Evolutionary conservation across 768 basidiomycete genomes (phyloP).

Genomic region (Boletus fagicola): DNA sequence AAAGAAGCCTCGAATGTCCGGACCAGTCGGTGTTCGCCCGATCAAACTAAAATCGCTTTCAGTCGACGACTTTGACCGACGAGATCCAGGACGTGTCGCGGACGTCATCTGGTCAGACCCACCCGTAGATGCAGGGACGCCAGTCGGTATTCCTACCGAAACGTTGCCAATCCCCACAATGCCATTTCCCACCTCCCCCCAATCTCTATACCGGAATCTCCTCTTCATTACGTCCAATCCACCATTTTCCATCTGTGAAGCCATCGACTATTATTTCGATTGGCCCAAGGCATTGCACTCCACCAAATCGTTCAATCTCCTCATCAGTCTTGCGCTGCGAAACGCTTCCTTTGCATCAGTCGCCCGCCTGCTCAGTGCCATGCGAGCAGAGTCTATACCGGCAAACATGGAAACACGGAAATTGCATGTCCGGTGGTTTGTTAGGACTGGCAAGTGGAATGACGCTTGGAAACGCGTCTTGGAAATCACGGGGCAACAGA

Average conservation of each 20-base stretch:
- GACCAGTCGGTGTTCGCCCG: constrained; percentile 2
- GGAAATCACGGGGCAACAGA: constrained; percentile 15
- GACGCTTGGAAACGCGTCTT: constrained; percentile 51
- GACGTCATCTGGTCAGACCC: constrained; percentile 7
- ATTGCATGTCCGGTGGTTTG: constrained; percentile 54
- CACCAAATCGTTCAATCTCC: constrained; percentile 43
- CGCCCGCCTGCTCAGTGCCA: constrained; percentile 43
- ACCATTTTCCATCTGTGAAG: constrained; percentile 12
- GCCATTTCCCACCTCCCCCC: constrained; percentile 32
- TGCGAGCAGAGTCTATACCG: constrained; percentile 43
- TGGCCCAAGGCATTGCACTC: constrained; percentile 34
- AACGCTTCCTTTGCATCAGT: constrained; percentile 48
- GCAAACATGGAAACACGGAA: constrained; percentile 55
- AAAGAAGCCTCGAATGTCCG: background rate
- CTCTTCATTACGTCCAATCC: constrained; percentile 23
- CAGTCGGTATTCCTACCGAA: constrained; percentile 5
- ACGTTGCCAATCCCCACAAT: constrained; percentile 7
- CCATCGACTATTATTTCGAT: constrained; percentile 28
- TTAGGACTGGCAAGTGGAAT: constrained; percentile 56
- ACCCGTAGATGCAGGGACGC: constrained; percentile 1
- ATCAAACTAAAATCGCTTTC: constrained; percentile 26
- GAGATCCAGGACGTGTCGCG: constrained; percentile 25
- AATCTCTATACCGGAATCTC: constrained; percentile 36
- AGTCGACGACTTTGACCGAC: constrained; percentile 25
- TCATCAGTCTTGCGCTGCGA: constrained; percentile 50